Conservation (phyloP, 768 basidiomycete species). For the Mycena amicta region DNA sequence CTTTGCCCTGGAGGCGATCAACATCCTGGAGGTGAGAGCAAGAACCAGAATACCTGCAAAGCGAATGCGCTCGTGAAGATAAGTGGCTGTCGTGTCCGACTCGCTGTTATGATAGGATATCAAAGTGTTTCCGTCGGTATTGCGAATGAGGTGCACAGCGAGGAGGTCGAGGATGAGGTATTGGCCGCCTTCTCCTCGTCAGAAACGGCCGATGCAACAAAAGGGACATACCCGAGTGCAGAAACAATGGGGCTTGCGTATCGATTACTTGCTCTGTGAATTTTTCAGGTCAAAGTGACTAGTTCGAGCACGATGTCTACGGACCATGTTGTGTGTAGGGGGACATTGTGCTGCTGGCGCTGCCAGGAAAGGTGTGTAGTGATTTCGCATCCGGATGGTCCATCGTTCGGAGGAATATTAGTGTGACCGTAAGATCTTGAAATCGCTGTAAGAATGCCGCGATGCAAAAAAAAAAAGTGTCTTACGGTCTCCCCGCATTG, state of each 20-base stretch:
- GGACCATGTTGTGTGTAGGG: neutral
- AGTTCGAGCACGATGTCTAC: neutral
- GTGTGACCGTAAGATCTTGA: slow-evolving; percentile 58
- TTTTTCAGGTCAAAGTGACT: too few species aligned
- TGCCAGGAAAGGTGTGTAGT: slow-evolving; percentile 4
- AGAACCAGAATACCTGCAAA: slow-evolving; percentile 42
- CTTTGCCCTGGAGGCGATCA: too few species aligned
- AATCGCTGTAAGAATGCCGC: neutral
- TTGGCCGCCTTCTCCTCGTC: slow-evolving; percentile 25
- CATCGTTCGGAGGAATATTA: slow-evolving; percentile 56
- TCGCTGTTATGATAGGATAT: slow-evolving; percentile 49
- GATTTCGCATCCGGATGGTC: slow-evolving; percentile 18
- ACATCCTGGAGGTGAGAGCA: too few species aligned
- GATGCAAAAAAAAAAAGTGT: too few species aligned
- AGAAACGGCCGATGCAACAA: neutral
- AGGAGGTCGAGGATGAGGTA: slow-evolving; percentile 49
- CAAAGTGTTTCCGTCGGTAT: slow-evolving; percentile 46
- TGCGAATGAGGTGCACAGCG: slow-evolving; percentile 51
- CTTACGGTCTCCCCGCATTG: slow-evolving; percentile 55
- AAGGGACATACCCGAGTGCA: slow-evolving; percentile 9
- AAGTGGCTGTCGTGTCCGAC: slow-evolving; percentile 41
- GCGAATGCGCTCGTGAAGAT: slow-evolving; percentile 49
- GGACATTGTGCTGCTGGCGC: slow-evolving; percentile 11
- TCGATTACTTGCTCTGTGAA: slow-evolving; percentile 14
- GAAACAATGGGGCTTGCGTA: slow-evolving; percentile 18